A percentile compares a stretch with the other conserved stretches of the same genome.
Evolutionary conservation across 2,329 filamentous ascomycete genomes (phyloP).

Genomic region (Alternaria panax): DNA sequence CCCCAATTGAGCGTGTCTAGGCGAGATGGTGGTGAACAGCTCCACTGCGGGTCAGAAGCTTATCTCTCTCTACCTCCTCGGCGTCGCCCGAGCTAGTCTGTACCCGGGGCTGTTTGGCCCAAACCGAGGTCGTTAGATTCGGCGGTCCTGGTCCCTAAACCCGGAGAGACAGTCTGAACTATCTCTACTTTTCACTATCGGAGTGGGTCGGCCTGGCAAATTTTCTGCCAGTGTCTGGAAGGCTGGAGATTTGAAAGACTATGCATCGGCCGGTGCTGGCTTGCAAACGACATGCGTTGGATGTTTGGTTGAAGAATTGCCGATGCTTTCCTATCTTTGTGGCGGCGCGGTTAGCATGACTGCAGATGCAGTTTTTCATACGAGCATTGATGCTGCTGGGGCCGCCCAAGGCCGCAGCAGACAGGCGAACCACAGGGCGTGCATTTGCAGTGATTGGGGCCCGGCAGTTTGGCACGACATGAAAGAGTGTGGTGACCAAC

Average conservation of each 20-base stretch:
- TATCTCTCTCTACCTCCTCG: slow-evolving; percentile 8
- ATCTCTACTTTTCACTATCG: slow-evolving; percentile 5
- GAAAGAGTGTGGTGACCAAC: not conserved
- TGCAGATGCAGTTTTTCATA: slow-evolving; percentile 2
- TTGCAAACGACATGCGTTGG: not conserved
- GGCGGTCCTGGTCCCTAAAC: slow-evolving; percentile 8
- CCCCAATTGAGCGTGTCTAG: slow-evolving; percentile 7
- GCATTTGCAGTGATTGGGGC: not conserved
- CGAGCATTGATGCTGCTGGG: not conserved
- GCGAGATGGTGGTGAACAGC: slow-evolving; percentile 10
- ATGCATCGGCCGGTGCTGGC: not conserved
- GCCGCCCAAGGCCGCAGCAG: not conserved
- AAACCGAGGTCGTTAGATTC: slow-evolving; percentile 11
- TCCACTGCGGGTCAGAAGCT: slow-evolving; percentile 21
- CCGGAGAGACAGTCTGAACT: slow-evolving; percentile 1
- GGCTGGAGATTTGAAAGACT: not conserved
- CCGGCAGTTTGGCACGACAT: slow-evolving; percentile 23
- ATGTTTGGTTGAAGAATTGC: not conserved
- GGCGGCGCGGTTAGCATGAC: not conserved
- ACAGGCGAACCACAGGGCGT: slow-evolving; percentile 10
- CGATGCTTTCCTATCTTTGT: slow-evolving; percentile 6
- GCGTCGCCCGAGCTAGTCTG: slow-evolving; percentile 2
- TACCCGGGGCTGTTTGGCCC: not conserved
- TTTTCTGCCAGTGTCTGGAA: slow-evolving; percentile 17
- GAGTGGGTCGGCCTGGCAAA: slow-evolving; percentile 21